phyloP scores from a whole-genome alignment of 2,329 filamentous ascomycete species.

The Pseudocercospora crystallina region DNA sequence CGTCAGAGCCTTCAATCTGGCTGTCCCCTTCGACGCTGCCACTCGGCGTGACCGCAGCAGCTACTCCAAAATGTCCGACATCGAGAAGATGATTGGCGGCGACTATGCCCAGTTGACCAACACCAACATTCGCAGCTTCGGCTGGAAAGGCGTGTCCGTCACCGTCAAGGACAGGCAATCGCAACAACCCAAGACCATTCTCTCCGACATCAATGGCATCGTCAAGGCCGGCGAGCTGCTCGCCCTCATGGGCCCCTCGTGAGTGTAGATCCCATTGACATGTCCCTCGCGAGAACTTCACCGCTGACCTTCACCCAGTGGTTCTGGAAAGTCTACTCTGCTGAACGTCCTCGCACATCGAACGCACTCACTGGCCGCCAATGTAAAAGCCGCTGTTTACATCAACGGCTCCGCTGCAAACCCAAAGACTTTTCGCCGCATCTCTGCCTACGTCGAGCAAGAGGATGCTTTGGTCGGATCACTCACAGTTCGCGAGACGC shows the following conservation, averaged over 20 bases:
- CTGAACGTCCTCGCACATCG: constrained; percentile 75
- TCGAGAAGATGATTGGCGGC: constrained; percentile 46
- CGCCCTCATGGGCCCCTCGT: constrained; percentile 76
- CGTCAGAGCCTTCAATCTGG: constrained; percentile 22
- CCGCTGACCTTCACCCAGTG: constrained; percentile 34
- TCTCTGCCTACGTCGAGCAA: constrained; percentile 81
- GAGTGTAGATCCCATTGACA: constrained; percentile 25
- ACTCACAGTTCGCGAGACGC: constrained; percentile 75
- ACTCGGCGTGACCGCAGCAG: constrained; percentile 31
- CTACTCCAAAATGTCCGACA: constrained; percentile 43
- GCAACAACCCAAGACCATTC: constrained; percentile 62
- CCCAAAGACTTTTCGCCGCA: constrained; percentile 57
- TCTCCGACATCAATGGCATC: constrained; percentile 63
- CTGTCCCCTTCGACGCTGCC: constrained; percentile 21
- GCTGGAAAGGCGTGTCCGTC: constrained; percentile 67
- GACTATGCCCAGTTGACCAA: constrained; percentile 60
- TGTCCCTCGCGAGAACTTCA: neutral
- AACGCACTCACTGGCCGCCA: constrained; percentile 53
- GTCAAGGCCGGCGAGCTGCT: constrained; percentile 70
- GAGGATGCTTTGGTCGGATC: constrained; percentile 82
- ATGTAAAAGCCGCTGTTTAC: constrained; percentile 54
- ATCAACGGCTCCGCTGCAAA: constrained; percentile 63
- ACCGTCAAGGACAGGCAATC: constrained; percentile 70
- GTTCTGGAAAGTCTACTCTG: constrained; percentile 77
- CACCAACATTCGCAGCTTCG: constrained; percentile 61